Evolutionary conservation across 768 basidiomycete species (phyloP), one percentile per base, ranked within the genome.

Genomic region (Ramaria rubella): DNA sequence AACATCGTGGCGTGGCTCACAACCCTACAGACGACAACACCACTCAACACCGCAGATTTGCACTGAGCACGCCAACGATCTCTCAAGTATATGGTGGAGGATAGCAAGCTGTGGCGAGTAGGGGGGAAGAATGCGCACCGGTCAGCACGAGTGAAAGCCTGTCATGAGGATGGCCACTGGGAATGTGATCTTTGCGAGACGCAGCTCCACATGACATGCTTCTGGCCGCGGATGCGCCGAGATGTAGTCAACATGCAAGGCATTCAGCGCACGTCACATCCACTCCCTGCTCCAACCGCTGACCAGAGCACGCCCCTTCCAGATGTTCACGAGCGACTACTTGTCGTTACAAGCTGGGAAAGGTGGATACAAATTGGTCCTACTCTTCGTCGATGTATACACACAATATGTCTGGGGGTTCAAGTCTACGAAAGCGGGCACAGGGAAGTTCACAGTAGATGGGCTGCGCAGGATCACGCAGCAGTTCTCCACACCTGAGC

Each of bases 211-310:
- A 27, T 29, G 6, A 26, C 19, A 5, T 38, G 30, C 46, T 43
- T 42, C 31, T 61, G 60, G 60, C 30, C 45, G 1, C 38, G 42
- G 15, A 53, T 61, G 52, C 49, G 57, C 14, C 24, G 17, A 9
- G 34, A 58, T 46, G 3, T 71, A 68, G 40, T 54, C 38, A 0
- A 33, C 54, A 6, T 72, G 69, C 63, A 71, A 72, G 52, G 60
- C 61, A 21, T 74, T 72, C 49, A 69, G 74, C 0, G 24, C 54
- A 1, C 59, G 61, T 2, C 67, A 71, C 57, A 42, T 73, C 11
- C 64, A 71, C 52, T 59, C 71, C 0, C 67, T 77, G 0, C 60
- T 75, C 11, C 59, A 73, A 31, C 75, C 72, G 0, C 71, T 76
- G 34, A 71, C 67, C 5, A 34, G 68, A 0, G 52, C 62, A 0